Evolutionary conservation across 495 filamentous ascomycete genomes (phyloP), one percentile per base, ranked within the genome.

Genomic region (Penicillium verhagenii): DNA sequence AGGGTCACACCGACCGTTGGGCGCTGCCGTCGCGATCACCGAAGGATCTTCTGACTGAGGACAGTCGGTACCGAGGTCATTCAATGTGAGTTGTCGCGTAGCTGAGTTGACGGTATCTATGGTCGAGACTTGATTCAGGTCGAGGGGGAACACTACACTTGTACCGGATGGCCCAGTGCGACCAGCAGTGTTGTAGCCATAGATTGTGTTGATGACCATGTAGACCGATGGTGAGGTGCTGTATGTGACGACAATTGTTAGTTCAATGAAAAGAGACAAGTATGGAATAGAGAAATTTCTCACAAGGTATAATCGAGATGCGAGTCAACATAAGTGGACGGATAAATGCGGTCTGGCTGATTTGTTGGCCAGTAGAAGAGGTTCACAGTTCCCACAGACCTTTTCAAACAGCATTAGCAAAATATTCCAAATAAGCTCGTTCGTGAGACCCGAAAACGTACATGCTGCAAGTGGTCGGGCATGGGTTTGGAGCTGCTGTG

Each of bases 291-390:
- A 23, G 18, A 26, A 33, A 2, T 47, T 50, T 10, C 43, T 57
- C 33, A 63, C 57, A 63, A 63, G 9, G 53, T 57, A 24, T 59
- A 53, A 40, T 56, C 45, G 26, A 63, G 57, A 37, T 60, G 57
- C 18, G 49, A 9, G 33, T 63, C 25, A 23, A 57, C 38, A 50
- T 59, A 54, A 37, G 60, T 63, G 10, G 57, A 53, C 14, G 60
- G 57, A 33, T 60, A 63, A 20, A 47, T 50, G n/a, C 21, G 58
- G 38, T 20, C 47, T 20, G 28, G 33, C 33, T 35, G 33, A 35
- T 63, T 38, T 21, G 60, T 56, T 53, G 60, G 60, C 60, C 60
- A 63, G 46, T 57, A 63, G 42, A 63, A 60, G 11, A 63, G 35
- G 23, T 63, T 63, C 26, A 63, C 60, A 4, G 60, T 63, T 20